Evolutionary conservation across 306 rosid genomes (phyloP).

Genomic region (Sesbania bispinosa): DNA sequence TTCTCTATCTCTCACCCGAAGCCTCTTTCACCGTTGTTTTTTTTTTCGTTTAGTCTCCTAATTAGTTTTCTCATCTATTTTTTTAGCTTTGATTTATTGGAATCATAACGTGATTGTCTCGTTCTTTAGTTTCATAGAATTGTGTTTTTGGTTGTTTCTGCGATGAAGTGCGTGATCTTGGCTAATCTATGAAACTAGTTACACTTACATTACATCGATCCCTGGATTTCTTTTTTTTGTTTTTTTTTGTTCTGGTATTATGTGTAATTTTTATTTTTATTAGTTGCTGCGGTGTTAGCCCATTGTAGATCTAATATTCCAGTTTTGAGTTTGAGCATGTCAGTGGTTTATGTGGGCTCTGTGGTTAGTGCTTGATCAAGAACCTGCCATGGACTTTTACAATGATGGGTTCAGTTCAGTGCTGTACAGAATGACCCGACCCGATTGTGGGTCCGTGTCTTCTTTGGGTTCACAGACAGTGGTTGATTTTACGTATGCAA

Average conservation of each 20-base stretch:
- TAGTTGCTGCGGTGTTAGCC: not conserved
- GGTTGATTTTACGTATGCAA: not conserved
- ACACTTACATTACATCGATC: too few relatives aligned
- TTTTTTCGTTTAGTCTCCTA: not conserved
- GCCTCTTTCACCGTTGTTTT: not conserved
- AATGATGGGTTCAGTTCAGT: not conserved
- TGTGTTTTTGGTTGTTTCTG: not conserved
- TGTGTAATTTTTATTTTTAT: not conserved
- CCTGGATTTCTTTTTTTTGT: too few relatives aligned
- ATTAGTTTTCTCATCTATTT: not conserved
- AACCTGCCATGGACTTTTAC: not conserved
- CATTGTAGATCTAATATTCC: not conserved
- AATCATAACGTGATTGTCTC: not conserved
- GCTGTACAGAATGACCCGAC: not conserved
- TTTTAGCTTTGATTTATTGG: not conserved
- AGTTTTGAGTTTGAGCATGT: slow-evolving; percentile 34
- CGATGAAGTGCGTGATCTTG: slow-evolving; percentile 25
- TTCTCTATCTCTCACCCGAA: not conserved
- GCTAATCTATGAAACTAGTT: slow-evolving; percentile 27
- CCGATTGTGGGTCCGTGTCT: slow-evolving; percentile 35
- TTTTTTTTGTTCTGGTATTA: too few relatives aligned
- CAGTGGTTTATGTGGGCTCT: slow-evolving; percentile 29
- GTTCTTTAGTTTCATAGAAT: not conserved
- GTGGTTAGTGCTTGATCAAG: slow-evolving; percentile 16
- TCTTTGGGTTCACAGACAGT: not conserved